Base-by-base conservation (phyloP, 768 basidiomycete genomes). In the Floccularia luteovirens region DNA sequence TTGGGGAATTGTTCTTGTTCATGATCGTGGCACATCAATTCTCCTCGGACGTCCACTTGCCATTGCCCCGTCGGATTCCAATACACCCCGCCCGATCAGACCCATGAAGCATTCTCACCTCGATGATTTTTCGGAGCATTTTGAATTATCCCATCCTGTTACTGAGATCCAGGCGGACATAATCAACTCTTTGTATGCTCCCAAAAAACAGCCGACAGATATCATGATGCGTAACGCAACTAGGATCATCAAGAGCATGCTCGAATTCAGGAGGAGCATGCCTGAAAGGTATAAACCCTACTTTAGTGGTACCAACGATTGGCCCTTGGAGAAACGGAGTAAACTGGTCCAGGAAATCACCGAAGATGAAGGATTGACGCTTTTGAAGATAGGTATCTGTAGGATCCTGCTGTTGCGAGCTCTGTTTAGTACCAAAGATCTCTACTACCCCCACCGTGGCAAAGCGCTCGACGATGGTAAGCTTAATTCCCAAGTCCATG, bases 141-240 rank as follows among this genome's bases (percentile, higher is more conserved):
- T 90, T 55, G 70, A 82, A 39, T 65, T 80, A 19, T 87, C 83
- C 14, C 75, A 79, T 39, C 79, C 83, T 5, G 68, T 90, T 33
- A 80, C 80, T 17, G 84, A 87, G 47, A 87, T 91, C 42, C 89
- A 91, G 48, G 89, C 88, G 3, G 89, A 90, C 46, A 87, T 91
- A 44, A 85, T 90, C 65, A 87, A 86, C 54, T 86, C 85, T 7
- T 69, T 91, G 5, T 91, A 90, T 53, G 70, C 77, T 5, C 88
- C 89, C 1, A 77, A 79, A n/a, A 72, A 70, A 34, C 81, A 83
- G 58, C 72, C 69, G 17, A 73, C 72, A 1, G 83, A 87, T 47
- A 64, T 74, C 6, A 75, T 88, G 44, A 78, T 89, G 70, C 75
- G 77, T 31, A 80, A 85, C 50, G 84, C 88, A 17, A 82, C 72